These are phyloP conservation scores for Talaromyces trachyspermus DNA, from an alignment of 495 filamentous ascomycete species.

Conservation along the genomic window DNA sequence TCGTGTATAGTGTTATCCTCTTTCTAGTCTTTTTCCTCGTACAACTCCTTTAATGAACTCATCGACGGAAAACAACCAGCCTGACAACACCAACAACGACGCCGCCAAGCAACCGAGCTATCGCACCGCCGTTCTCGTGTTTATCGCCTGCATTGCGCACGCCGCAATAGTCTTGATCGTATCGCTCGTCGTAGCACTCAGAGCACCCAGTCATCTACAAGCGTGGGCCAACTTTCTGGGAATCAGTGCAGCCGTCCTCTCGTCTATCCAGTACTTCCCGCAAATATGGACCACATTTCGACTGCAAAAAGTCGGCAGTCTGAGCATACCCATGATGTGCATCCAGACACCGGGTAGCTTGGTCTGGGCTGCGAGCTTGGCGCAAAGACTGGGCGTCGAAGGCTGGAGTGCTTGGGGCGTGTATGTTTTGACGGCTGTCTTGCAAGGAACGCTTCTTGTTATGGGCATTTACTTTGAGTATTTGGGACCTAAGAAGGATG, in stretches of 20 bases:
- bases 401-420: conserved; percentile 97
- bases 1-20: conserved; percentile 65
- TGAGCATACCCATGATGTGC: conserved; percentile 97
- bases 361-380: conserved; percentile 80
- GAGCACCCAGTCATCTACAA: conserved; percentile 49
- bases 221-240: conserved; percentile 81
- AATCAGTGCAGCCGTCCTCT: conserved; percentile 66
- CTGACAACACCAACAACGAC: conserved; percentile 22
- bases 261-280: conserved; percentile 85
- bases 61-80: conserved; percentile 15
- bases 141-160: conserved; percentile 61
- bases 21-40: conserved; percentile 77
- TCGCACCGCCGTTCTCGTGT: conserved; percentile 67
- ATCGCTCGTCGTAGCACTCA: conserved; percentile 52
- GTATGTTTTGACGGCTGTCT: conserved; percentile 71
- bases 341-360: conserved; percentile 92
- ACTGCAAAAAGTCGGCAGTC: conserved; percentile 73
- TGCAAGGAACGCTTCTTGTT: conserved; percentile 75
- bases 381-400: conserved; percentile 64
- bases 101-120: conserved; percentile 49
- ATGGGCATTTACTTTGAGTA: conserved; percentile 78
- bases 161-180: conserved; percentile 59
- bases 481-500: conserved; percentile 29
- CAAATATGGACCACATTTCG: conserved; percentile 88
- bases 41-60: conserved; percentile 38